Evolutionary conservation across 495 filamentous ascomycete genomes (phyloP), one percentile per base, ranked within the genome.

Genomic region (Daldinia concentrica): DNA sequence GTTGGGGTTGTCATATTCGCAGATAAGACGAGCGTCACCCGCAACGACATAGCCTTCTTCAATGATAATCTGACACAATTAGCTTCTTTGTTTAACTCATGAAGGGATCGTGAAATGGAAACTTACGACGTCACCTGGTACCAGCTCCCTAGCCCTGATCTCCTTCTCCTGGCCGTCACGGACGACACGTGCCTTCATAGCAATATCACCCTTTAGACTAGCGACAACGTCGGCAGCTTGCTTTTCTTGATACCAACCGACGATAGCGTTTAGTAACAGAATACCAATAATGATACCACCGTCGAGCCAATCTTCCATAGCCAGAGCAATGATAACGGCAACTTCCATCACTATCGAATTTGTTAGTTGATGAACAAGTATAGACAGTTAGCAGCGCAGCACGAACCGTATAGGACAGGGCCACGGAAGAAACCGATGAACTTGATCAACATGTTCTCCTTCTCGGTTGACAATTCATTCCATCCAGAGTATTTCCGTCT

Each of bases 221-320:
- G 91, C 90, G 67, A 93, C 91, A 76, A 93, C 90, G 79, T 93
- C 91, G 73, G 91, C 91, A 71, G 91, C 91, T 81, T 92, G 90
- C 83, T 93, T 93, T 79, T 93, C 91, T 80, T 93, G 91, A 80
- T 93, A 93, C 91, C 91, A 93, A 84, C 90, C 91, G 78, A 93
- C 91, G 56, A 82, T 72, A 55, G 91, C 91, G 83, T 93, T 93
- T 66, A 93, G 88, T 71, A 92, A 76, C 27, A 93, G 77, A 69
- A 93, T 92, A 80, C 88, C 91, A 63, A 91, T 90, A 78, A 93
- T 93, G 68, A 93, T 90, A 84, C 91, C 91, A 56, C 91, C 90
- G 76, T 93, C 91, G 63, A 93, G 83, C 90, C 90, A 93, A 71
- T 92, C 91, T 79, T 86, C 87, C 75, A 93, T 88, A 87, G 90